Evolutionary conservation across 163 green algal species (phyloP).

Genomic region (Prototheca wickerhamii): DNA sequence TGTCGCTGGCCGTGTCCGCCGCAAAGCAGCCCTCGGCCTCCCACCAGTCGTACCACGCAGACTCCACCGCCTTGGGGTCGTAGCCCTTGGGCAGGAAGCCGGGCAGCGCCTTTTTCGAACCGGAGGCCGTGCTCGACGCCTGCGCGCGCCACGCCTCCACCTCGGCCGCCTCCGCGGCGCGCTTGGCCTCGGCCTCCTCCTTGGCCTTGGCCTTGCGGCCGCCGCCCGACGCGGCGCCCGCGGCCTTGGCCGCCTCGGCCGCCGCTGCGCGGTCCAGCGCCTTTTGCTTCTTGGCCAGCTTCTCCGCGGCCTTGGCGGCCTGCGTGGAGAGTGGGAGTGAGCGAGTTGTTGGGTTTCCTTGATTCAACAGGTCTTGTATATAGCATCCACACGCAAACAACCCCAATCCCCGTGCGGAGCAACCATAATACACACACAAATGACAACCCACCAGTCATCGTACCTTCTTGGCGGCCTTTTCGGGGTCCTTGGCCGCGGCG

Average conservation of each 20-base stretch:
- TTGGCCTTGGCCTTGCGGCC: conserved; percentile 60
- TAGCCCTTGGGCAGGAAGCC: conserved; percentile 82
- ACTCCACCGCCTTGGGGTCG: conserved; percentile 75
- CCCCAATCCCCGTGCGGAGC: no score
- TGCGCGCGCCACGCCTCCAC: conserved; percentile 42
- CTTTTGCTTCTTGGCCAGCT: conserved; percentile 64
- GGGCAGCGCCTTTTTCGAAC: conserved; percentile 73
- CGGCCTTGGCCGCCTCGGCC: conserved; percentile 32
- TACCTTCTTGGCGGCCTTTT: conserved; percentile 69
- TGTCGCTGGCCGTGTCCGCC: conserved; percentile 32
- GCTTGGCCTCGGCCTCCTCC: conserved; percentile 76
- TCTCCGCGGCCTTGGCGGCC: conserved; percentile 71
- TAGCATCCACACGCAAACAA: no score
- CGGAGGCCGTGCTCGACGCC: conserved; percentile 53
- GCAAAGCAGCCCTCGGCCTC: conserved; percentile 57
- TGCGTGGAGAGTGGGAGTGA: conserved; percentile 3
- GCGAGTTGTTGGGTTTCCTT: neutral
- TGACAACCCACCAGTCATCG: neutral
- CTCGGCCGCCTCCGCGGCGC: conserved; percentile 67
- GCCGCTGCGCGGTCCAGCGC: conserved; percentile 21
- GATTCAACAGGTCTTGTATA: neutral
- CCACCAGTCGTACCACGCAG: conserved; percentile 74
- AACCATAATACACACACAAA: neutral
- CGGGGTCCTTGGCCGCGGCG: conserved; percentile 43
- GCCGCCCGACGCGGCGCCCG: conserved; percentile 2